Evolutionary conservation across 2,329 filamentous ascomycete species (phyloP), one percentile per base, ranked within the genome.

Genomic region (Xenosphaeropsis pyriputrescens): DNA sequence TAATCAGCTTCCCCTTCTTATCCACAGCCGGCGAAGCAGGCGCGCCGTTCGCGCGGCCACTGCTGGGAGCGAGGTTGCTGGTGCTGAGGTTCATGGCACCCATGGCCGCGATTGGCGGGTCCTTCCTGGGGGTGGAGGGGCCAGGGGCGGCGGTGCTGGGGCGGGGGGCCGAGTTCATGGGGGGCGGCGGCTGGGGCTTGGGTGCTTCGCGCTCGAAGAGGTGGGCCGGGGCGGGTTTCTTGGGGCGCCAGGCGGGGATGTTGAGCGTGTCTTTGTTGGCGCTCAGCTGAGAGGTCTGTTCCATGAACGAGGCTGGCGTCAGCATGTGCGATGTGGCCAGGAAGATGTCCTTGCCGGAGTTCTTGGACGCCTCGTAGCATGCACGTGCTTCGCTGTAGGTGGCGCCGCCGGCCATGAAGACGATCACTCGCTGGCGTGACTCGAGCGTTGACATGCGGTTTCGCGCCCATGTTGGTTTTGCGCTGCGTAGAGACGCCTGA

Each of bases 391-490:
- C 91, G 5, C 85, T 86, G 56, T 89, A 94, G 0, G 91, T 96
- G 15, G 91, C 91, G 33, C 91, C 91, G 35, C 91, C 91, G 1
- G 89, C 91, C 70, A 96, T 80, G 56, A 94, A 96, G 13, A 96
- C 79, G 41, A 98, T 83, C 38, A 96, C 71, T 37, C 91, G 77
- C 56, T 98, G 91, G 38, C 81, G 75, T 46, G 88, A 93, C 55
- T 96, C 89, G 42, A 68, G 74, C 41, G 65, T 77, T 18, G 76
- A 72, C 34, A 80, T 70, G 32, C 85, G 78, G 8, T 83, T 79
- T 38, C 85, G 84, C 2, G 91, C 91, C 91, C 91, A 98, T 32
- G 88, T 94, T 2, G 89, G 91, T 51, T 94, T 93, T 13, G 86
- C 86, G 8, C 85, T 84, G 41, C 91, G 81, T 17, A 98, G 70